phyloP scores from a whole-genome alignment of 257 asterid species.

The Lycium barbarum region DNA sequence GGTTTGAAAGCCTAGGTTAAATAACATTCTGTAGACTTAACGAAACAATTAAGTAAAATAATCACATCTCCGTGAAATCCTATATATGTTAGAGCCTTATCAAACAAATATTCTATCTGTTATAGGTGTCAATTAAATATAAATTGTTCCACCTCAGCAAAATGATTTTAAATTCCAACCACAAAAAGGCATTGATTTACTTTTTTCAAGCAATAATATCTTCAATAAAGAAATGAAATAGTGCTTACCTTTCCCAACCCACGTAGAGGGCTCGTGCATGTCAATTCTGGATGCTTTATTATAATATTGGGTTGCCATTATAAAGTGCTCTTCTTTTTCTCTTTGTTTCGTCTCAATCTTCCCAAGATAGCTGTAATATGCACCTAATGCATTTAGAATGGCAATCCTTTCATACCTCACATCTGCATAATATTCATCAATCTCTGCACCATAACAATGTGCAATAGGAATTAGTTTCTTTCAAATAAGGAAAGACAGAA shows the following conservation, averaged over 20 bases:
- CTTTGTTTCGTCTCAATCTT: slow-evolving; percentile 84
- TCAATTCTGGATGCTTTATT: slow-evolving; percentile 98
- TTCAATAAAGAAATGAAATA: slow-evolving; percentile 26
- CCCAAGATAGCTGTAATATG: slow-evolving; percentile 92
- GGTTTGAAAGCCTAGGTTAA: neutral
- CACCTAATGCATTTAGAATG: slow-evolving; percentile 95
- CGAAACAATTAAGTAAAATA: slow-evolving; percentile 7
- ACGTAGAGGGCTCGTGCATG: slow-evolving; percentile 97
- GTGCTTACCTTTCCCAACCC: slow-evolving; percentile 95
- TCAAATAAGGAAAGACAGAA: slow-evolving; percentile 19
- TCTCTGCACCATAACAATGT: slow-evolving; percentile 65
- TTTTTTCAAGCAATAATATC: slow-evolving; percentile 28
- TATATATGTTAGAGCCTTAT: neutral
- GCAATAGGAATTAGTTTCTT: slow-evolving; percentile 21
- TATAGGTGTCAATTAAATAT: neutral
- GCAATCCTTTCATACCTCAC: slow-evolving; percentile 97
- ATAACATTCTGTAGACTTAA: neutral
- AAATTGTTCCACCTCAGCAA: slow-evolving; percentile 24
- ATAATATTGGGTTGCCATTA: slow-evolving; percentile 93
- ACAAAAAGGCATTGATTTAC: neutral
- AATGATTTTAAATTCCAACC: slow-evolving; percentile 6
- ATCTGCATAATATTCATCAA: slow-evolving; percentile 97
- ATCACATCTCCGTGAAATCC: neutral
- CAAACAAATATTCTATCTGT: neutral
- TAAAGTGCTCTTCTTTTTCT: slow-evolving; percentile 93